Conservation (phyloP, 805 yeast genomes). For the Candida peoriensis region DNA sequence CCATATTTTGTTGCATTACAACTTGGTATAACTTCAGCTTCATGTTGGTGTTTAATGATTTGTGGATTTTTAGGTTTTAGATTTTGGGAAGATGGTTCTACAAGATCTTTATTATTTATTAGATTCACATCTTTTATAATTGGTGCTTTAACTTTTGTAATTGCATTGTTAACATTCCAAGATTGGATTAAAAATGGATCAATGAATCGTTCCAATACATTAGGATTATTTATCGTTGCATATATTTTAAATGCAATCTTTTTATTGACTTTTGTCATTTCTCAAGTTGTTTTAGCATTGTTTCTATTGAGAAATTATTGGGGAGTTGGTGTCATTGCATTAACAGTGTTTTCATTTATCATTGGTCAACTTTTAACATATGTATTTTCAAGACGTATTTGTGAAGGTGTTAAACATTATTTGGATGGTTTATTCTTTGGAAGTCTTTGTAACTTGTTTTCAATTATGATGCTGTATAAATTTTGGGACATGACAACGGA, state of each 20-base stretch:
- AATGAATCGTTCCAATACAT: slow-evolving; percentile 48
- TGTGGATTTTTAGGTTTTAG: slow-evolving; percentile 83
- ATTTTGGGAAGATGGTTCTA: slow-evolving; percentile 92
- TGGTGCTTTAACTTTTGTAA: slow-evolving; percentile 61
- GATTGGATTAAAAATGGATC: slow-evolving; percentile 45
- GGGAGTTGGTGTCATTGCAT: slow-evolving; percentile 81
- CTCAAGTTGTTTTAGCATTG: slow-evolving; percentile 64
- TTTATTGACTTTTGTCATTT: slow-evolving; percentile 53
- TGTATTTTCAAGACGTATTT: slow-evolving; percentile 60
- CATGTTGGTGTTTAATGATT: slow-evolving; percentile 62
- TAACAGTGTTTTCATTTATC: slow-evolving; percentile 69
- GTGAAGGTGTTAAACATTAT: slow-evolving; percentile 74
- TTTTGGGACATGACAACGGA: slow-evolving; percentile 95
- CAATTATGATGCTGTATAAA: slow-evolving; percentile 93
- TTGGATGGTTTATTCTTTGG: slow-evolving; percentile 88
- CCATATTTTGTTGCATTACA: slow-evolving; percentile 84
- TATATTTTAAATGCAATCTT: slow-evolving; percentile 70
- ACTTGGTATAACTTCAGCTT: slow-evolving; percentile 64
- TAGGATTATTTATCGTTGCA: slow-evolving; percentile 63
- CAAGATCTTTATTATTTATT: slow-evolving; percentile 51
- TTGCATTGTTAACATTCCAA: slow-evolving; percentile 69
- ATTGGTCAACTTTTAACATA: slow-evolving; percentile 78
- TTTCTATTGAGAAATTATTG: slow-evolving; percentile 71
- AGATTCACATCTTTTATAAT: slow-evolving; percentile 48
- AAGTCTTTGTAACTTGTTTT: slow-evolving; percentile 69